Evolutionary conservation across 2,329 filamentous ascomycete species (phyloP), one percentile per base, ranked within the genome.

Genomic region (Chrysoporthe puriensis): DNA sequence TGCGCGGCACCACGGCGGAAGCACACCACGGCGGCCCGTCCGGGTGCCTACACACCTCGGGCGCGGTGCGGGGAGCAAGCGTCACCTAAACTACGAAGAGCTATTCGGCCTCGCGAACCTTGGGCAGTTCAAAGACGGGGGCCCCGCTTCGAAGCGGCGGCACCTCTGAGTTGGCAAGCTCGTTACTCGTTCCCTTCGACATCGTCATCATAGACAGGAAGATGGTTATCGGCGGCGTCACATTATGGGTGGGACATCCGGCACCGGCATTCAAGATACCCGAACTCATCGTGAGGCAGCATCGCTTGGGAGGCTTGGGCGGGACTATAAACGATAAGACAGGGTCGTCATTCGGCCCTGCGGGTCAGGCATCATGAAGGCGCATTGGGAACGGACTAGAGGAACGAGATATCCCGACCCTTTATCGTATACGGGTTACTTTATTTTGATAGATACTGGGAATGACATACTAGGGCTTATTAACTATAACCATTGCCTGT

Each of bases 21-120:
- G 6, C 8, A 8, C 43, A 26, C 18, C 42, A 40, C 54, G 63
- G 32, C 43, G 60, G 18, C 44, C 54, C 8, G 63, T 34, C 16
- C 63, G 63, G 18, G 40, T 75, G 26, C 63, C 74, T 32, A 50
- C 75, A 14, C 69, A 74, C 9, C 40, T 67, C 44, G 18, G 63
- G n/a, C 67, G 71, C 40, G 21, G 68, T 34, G 67, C 61, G 6
- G 58, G 63, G 34, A 50, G 21, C 14, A 65, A 73, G 73, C 52
- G 71, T 72, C 59, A 71, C 76, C 50, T 78, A 76, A 66, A 72
- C 73, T 16, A 75, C 64, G 71, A 69, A 50, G 70, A 69, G 57
- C 58, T 72, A 18, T 72, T 65, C 34, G 63, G 50, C 5, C 63
- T 64, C 18, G 54, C 40, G 16, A 58, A 64, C n/a, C 52, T 64